A percentile compares a stretch with the other conserved stretches of the same genome.
Evolutionary conservation across 106 monocot genomes (phyloP).

Genomic region (Dendrobium officinale): DNA sequence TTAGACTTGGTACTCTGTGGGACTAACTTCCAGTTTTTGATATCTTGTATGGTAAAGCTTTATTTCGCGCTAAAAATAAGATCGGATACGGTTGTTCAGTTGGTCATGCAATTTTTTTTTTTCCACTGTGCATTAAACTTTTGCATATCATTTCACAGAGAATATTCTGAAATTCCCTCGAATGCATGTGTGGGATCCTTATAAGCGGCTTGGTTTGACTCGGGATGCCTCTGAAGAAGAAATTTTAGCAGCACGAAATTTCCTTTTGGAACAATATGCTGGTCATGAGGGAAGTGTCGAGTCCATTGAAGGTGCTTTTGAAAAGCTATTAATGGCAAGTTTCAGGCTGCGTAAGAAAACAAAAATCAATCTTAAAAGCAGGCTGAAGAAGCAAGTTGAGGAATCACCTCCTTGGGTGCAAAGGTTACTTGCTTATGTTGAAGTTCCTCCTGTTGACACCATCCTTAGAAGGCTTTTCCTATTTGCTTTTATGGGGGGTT

Average conservation of each 20-base stretch:
- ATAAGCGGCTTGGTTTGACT: conserved; percentile 77
- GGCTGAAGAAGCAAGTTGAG: conserved; percentile 75
- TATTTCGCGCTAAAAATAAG: background rate
- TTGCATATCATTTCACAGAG: conserved; percentile 25
- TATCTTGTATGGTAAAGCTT: too few species aligned
- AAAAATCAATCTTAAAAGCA: conserved; percentile 89
- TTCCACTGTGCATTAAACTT: background rate
- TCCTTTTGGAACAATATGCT: conserved; percentile 76
- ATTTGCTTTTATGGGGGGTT: conserved; percentile 86
- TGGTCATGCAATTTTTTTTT: background rate
- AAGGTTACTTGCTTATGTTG: conserved; percentile 60
- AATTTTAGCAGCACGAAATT: conserved; percentile 75
- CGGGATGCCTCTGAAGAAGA: conserved; percentile 94
- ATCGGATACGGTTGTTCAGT: background rate
- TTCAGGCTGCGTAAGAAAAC: conserved; percentile 71
- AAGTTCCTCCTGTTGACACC: conserved; percentile 62
- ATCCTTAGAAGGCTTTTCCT: conserved; percentile 74
- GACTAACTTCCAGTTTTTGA: too few species aligned
- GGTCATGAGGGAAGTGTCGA: conserved; percentile 79
- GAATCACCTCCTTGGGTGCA: conserved; percentile 94
- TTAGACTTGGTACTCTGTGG: too few species aligned
- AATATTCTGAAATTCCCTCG: conserved; percentile 66
- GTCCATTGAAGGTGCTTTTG: conserved; percentile 89
- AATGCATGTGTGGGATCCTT: conserved; percentile 75
- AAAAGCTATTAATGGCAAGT: conserved; percentile 84